These are phyloP conservation scores for Mycena olivaceomarginata DNA, from an alignment of 768 basidiomycete species.

Conservation along the genomic window DNA sequence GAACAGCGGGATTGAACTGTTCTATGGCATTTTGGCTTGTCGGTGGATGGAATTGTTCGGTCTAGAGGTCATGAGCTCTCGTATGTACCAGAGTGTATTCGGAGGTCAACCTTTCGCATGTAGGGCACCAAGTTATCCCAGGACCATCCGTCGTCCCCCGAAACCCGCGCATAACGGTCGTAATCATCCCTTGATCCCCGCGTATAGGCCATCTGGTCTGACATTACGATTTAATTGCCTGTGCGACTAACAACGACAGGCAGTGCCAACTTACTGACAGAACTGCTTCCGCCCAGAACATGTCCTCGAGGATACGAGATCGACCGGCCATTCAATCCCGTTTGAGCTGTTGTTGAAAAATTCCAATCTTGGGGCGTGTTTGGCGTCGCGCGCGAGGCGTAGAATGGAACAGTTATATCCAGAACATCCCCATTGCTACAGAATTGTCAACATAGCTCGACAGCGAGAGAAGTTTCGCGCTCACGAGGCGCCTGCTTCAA, in stretches of 20 bases:
- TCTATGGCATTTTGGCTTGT: conserved; percentile 48
- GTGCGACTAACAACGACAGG: background rate
- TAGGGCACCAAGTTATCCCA: conserved; percentile 52
- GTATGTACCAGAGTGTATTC: background rate
- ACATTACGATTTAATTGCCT: background rate
- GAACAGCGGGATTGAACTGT: conserved; percentile 51
- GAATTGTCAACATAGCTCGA: background rate
- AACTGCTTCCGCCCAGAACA: conserved; percentile 38
- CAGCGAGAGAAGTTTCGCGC: background rate
- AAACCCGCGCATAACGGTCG: conserved; percentile 48
- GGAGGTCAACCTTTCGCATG: conserved; percentile 45
- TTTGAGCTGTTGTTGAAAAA: conserved; percentile 33
- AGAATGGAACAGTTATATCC: conserved; percentile 36
- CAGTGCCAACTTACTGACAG: conserved; percentile 29
- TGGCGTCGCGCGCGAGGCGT: conserved; percentile 20
- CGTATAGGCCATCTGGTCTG: conserved; percentile 52
- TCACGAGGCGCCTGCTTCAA: conserved; percentile 41
- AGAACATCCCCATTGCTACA: conserved; percentile 26
- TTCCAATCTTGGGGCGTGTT: conserved; percentile 39
- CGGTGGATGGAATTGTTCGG: conserved; percentile 44
- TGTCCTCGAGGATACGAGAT: conserved; percentile 36
- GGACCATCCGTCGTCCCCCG: conserved; percentile 52
- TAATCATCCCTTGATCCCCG: conserved; percentile 51
- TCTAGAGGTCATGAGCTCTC: conserved; percentile 19
- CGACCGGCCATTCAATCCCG: conserved; percentile 7